Evolutionary conservation across 768 basidiomycete genomes (phyloP), one percentile per base, ranked within the genome.

Genomic region (Phanerodontia chrysosporium): DNA sequence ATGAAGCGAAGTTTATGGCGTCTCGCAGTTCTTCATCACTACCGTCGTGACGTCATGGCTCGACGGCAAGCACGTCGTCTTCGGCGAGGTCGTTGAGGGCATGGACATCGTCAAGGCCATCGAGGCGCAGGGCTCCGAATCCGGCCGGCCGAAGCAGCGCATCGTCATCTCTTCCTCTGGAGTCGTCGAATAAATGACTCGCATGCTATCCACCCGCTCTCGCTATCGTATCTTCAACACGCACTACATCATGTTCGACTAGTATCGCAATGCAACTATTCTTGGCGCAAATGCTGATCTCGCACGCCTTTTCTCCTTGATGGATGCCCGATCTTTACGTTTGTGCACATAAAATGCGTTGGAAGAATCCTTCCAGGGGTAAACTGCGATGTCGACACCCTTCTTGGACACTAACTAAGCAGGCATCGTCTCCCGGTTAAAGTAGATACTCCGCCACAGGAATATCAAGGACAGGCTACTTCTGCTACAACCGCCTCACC

Each of bases 11-110:
- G 22, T 10, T 53, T 12, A 51, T n/a, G 7, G 12, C n/a, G 4
- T 35, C 7, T 6, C 25, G 18, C 89, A 93, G 72, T 95, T 95
- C 83, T 95, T 96, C 80, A 85, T 95, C 77, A 92, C 90, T 62
- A 95, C 92, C 42, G 86, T 85, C 57, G 73, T 75, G 32, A 90
- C 90, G 2, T 74, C 77, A 36, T 92, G 90, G 90, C 83, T 95
- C 59, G 90, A 95, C 70, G 87, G 86, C 58, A 81, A 80, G 58
- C 87, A 93, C 73, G 89, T 92, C 73, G 92, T 95, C 49, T 95
- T 96, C 67, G 94, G 75, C 39, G 75, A 77, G 64, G 74, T 76
- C 30, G 65, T 69, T 29, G 67, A 74, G 36, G 75, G 75, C 21
- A 62, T 75, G 67, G 71, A 73, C 42, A 59, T 77, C 24, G 74